Percentiles rank a stretch among this genome's conserved stretches.
Evolutionary conservation across 1,284 basidiomycete species (phyloP).

Genomic region (Paramarasmius palmivorus): DNA sequence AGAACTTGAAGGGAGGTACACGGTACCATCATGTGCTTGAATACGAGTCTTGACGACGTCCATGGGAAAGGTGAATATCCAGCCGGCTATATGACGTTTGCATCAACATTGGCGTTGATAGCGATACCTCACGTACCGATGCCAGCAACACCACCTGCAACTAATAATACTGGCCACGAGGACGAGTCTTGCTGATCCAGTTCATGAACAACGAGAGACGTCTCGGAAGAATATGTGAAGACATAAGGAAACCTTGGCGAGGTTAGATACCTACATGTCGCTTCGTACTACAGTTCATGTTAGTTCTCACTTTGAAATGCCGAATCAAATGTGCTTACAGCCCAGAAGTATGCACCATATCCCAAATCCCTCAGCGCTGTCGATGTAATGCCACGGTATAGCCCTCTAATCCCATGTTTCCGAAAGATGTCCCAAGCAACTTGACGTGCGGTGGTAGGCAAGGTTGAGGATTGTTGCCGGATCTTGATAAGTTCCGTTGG

Average conservation of each 20-base stretch:
- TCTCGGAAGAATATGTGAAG: conserved; percentile 24
- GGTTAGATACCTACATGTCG: conserved; percentile 61
- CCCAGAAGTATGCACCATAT: conserved; percentile 83
- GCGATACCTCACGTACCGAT: conserved; percentile 34
- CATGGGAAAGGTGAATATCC: conserved; percentile 78
- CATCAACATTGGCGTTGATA: background rate
- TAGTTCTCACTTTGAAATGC: conserved; percentile 2
- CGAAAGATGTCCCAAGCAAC: conserved; percentile 58
- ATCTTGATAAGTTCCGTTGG: conserved; percentile 89
- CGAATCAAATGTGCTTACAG: conserved; percentile 43
- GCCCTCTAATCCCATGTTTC: conserved; percentile 57
- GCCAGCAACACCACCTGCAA: conserved; percentile 82
- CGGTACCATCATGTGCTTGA: conserved; percentile 48
- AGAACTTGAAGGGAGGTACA: background rate
- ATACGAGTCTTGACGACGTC: conserved; percentile 88
- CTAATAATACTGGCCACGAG: conserved; percentile 61
- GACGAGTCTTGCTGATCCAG: conserved; percentile 45
- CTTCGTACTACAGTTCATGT: conserved; percentile 74
- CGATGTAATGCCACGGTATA: conserved; percentile 76
- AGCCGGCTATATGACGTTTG: conserved; percentile 43
- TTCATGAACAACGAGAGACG: conserved; percentile 43
- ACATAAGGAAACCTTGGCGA: conserved; percentile 12
- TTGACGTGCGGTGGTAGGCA: conserved; percentile 42
- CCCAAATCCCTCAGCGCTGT: conserved; percentile 77
- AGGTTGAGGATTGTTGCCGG: conserved; percentile 64